phyloP scores from a whole-genome alignment of 345 rosid genomes.

The Pistacia atlantica region DNA sequence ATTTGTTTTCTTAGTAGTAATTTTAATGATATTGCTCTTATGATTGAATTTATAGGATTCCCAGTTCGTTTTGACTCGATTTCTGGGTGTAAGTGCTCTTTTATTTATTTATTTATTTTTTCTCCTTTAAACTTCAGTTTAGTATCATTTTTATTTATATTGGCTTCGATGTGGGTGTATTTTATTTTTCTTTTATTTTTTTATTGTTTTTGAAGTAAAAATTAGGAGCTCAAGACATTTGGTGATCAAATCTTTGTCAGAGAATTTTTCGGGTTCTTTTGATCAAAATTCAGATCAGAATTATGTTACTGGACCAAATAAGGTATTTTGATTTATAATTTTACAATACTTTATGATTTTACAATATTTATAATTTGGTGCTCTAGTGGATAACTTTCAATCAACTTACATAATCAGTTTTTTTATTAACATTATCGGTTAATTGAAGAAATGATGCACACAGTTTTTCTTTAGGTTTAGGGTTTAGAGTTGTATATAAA shows the following conservation, averaged over 20 bases:
- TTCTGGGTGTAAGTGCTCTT: constrained; percentile 38
- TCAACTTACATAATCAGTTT: neutral
- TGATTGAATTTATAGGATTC: constrained; percentile 15
- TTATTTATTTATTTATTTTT: neutral
- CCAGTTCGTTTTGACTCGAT: constrained; percentile 23
- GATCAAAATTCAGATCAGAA: constrained; percentile 32
- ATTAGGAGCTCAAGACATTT: constrained; percentile 38
- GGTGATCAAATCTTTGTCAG: constrained; percentile 41
- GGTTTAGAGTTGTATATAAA: neutral
- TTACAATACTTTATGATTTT: neutral
- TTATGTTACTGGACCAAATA: constrained; percentile 31
- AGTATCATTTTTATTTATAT: neutral
- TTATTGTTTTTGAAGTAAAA: constrained; percentile 8
- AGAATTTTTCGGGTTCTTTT: constrained; percentile 41
- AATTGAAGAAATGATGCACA: neutral
- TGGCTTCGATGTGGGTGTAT: constrained; percentile 3
- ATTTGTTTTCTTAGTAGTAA: neutral
- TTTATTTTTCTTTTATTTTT: neutral
- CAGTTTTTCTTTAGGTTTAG: neutral
- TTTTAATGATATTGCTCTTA: neutral
- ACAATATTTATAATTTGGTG: neutral
- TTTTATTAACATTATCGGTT: neutral
- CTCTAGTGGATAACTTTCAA: neutral
- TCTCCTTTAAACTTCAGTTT: neutral
- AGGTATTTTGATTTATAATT: constrained; percentile 32